Percentiles rank a stretch among this genome's conserved stretches.
Evolutionary conservation across 371 early-diverging fungal species (phyloP).

Genomic region (Mortierella sp.): DNA sequence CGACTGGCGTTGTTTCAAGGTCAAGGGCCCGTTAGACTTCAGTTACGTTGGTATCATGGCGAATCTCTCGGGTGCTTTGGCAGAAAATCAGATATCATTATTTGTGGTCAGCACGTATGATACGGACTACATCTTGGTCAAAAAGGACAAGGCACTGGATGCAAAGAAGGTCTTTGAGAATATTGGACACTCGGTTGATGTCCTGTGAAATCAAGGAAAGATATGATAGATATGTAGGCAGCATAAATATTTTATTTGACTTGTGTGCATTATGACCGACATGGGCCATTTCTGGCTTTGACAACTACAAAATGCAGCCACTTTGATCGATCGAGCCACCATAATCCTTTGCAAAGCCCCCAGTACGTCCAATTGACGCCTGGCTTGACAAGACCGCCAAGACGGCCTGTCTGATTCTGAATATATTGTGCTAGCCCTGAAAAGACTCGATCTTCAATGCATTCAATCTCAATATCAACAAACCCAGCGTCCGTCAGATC

Average conservation of each 20-base stretch:
- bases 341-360: slow-evolving; percentile 32
- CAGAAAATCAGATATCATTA: slow-evolving; percentile 70
- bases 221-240: background rate
- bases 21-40: slow-evolving; percentile 81
- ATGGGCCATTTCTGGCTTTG: slow-evolving; percentile 40
- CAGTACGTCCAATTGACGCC: slow-evolving; percentile 50
- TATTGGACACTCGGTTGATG: slow-evolving; percentile 40
- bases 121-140: slow-evolving; percentile 85
- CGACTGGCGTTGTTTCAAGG: slow-evolving; percentile 73
- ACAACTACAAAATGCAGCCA: slow-evolving; percentile 53
- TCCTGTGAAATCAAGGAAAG: slow-evolving; percentile 6
- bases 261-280: background rate
- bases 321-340: slow-evolving; percentile 49
- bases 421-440: slow-evolving; percentile 43
- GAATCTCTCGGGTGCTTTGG: slow-evolving; percentile 68
- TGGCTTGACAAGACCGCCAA: slow-evolving; percentile 46
- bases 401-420: slow-evolving; percentile 28
- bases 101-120: slow-evolving; percentile 84
- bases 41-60: slow-evolving; percentile 81
- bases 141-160: slow-evolving; percentile 64
- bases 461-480: slow-evolving; percentile 50
- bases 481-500: slow-evolving; percentile 46
- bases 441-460: slow-evolving; percentile 49
- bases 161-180: slow-evolving; percentile 61
- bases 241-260: background rate